Percentiles rank a stretch among this genome's conserved stretches.
These are phyloP conservation scores for Mucor circinelloides DNA, from an alignment of 371 early-diverging fungal genomes.

Conservation along the genomic window DNA sequence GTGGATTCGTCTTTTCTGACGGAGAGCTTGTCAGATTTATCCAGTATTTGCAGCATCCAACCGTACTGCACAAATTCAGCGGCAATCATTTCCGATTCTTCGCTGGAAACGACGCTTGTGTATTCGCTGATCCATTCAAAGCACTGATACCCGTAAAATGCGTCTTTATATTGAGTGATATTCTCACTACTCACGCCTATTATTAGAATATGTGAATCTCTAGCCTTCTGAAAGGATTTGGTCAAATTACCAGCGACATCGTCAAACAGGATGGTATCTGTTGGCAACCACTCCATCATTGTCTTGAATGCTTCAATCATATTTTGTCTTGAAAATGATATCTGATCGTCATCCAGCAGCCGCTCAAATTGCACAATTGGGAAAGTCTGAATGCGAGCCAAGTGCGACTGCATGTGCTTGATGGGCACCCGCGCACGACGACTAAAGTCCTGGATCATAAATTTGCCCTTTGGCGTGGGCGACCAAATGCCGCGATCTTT, in stretches of 20 bases:
- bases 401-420: constrained; percentile 28
- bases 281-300: constrained; percentile 57
- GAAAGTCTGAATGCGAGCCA: constrained; percentile 32
- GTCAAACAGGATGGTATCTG: constrained; percentile 36
- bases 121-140: constrained; percentile 68
- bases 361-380: constrained; percentile 42
- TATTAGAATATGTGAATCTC: background rate
- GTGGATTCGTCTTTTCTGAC: constrained; percentile 21
- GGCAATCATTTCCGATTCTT: constrained; percentile 61
- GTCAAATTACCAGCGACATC: constrained; percentile 43
- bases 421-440: constrained; percentile 38
- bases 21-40: constrained; percentile 40
- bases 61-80: constrained; percentile 57
- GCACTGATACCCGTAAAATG: constrained; percentile 45
- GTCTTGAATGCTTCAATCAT: constrained; percentile 57
- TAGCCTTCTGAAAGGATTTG: background rate
- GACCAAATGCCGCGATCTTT: constrained; percentile 56
- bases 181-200: constrained; percentile 28
- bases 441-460: constrained; percentile 50
- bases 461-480: constrained; percentile 57
- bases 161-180: constrained; percentile 24
- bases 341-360: constrained; percentile 34
- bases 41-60: constrained; percentile 57
- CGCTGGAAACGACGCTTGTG: constrained; percentile 58
- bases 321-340: constrained; percentile 47